Conservation (phyloP, 75 land plant genomes). For the Larix kaempferi region DNA sequence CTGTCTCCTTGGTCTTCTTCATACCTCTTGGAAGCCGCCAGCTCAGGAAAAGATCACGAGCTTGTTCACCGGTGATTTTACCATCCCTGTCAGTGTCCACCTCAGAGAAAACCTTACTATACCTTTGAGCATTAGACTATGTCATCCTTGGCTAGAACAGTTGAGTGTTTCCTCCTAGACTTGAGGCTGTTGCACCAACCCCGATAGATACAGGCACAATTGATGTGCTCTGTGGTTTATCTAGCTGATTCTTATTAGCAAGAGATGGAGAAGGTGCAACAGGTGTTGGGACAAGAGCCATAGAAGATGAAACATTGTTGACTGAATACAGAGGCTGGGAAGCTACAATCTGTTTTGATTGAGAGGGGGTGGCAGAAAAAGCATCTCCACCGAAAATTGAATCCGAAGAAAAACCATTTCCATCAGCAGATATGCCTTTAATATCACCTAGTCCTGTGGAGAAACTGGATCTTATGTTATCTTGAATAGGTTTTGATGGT, state of each 20-base stretch:
- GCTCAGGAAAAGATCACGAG: constrained; percentile 83
- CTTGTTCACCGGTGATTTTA: constrained; percentile 85
- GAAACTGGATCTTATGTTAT: constrained; percentile 4
- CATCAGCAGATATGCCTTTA: constrained; percentile 18
- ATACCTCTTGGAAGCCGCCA: constrained; percentile 94
- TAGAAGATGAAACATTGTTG: constrained; percentile 16
- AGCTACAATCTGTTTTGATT: constrained; percentile 15
- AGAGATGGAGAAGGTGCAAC: constrained; percentile 16
- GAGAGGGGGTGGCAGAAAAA: constrained; percentile 39
- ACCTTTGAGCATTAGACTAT: constrained; percentile 61
- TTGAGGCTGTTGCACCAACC: constrained; percentile 18
- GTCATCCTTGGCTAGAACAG: constrained; percentile 82
- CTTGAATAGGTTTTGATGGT: constrained; percentile 8
- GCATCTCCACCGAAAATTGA: constrained; percentile 58
- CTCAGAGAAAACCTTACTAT: constrained; percentile 66
- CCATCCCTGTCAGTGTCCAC: constrained; percentile 95
- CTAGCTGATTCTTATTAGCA: constrained; percentile 23
- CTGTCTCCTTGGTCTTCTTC: background rate
- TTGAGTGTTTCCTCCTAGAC: constrained; percentile 23
- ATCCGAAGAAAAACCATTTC: constrained; percentile 35
- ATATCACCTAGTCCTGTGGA: constrained; percentile 17
- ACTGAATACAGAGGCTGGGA: constrained; percentile 13
- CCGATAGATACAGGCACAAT: constrained; percentile 14
- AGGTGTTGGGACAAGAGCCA: constrained; percentile 12
- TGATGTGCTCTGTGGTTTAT: constrained; percentile 20